Evolutionary conservation across 345 rosid species (phyloP).

Genomic region (Adansonia digitata): DNA sequence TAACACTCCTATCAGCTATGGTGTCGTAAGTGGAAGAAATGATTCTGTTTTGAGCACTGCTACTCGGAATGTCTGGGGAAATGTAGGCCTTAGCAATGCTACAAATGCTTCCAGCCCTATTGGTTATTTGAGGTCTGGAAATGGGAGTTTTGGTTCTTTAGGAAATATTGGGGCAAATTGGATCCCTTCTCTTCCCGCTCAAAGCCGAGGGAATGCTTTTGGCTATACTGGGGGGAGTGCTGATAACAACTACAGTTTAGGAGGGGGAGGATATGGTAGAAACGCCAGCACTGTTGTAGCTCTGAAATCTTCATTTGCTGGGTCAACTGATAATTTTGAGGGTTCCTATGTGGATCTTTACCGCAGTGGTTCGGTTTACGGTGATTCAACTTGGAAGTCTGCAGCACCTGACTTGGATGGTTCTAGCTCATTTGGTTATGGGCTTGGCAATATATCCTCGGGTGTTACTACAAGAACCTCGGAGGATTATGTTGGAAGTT

Average conservation of each 20-base stretch:
- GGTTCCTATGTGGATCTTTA: slow-evolving; percentile 63
- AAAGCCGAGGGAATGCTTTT: slow-evolving; percentile 39
- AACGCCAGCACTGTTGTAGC: slow-evolving; percentile 39
- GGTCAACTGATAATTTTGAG: slow-evolving; percentile 48
- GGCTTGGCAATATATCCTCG: slow-evolving; percentile 54
- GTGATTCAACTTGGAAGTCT: slow-evolving; percentile 76
- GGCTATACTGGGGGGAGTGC: slow-evolving; percentile 36
- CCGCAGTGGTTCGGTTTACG: slow-evolving; percentile 55
- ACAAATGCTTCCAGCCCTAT: slow-evolving; percentile 41
- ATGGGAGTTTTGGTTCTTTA: slow-evolving; percentile 53
- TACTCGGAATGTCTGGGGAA: slow-evolving; percentile 81
- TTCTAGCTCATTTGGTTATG: slow-evolving; percentile 61
- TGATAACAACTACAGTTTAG: slow-evolving; percentile 37
- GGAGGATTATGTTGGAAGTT: slow-evolving; percentile 65
- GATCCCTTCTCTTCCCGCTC: slow-evolving; percentile 50
- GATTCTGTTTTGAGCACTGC: slow-evolving; percentile 52
- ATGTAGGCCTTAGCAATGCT: slow-evolving; percentile 39
- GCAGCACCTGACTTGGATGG: slow-evolving; percentile 54
- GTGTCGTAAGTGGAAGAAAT: slow-evolving; percentile 42
- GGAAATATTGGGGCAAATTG: slow-evolving; percentile 48
- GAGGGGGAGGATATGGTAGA: slow-evolving; percentile 53
- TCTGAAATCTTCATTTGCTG: slow-evolving; percentile 55
- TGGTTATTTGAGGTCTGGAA: slow-evolving; percentile 44
- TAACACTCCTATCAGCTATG: slow-evolving; percentile 64
- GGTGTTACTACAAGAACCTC: slow-evolving; percentile 57